Evolutionary conservation across 2,329 filamentous ascomycete genomes (phyloP), one percentile per base, ranked within the genome.

Genomic region (Talaromyces funiculosus): DNA sequence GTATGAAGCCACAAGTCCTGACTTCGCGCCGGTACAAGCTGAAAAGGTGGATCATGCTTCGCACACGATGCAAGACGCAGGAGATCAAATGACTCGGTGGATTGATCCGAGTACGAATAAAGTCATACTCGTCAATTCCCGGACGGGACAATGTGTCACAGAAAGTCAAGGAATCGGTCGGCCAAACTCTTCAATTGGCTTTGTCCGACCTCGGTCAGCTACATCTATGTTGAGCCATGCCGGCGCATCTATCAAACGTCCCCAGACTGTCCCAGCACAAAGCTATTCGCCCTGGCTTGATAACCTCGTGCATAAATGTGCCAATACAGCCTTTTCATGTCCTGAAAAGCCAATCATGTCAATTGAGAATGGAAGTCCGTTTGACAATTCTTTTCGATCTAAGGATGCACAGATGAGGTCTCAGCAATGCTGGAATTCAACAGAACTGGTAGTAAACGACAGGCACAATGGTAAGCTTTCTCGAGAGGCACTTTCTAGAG

Each of bases 321-420:
- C 88, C 8, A 96, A 92, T 62, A 90, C 90, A 0, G 78, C 90
- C 0, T 96, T 95, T 70, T 75, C 81, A n/a, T 72, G 72, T 1
- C 71, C 77, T 14, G 77, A 82, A 64, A 70, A 72, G 43, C 68
- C 68, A 14, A 78, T 84, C 58, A 73, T 67, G 47, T 73, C 73
- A 55, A 62, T 75, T n/a, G 67, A 66, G 4, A 43, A 70, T n/a
- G 69, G 60, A 29, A 16, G 2, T 31, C 43, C 20, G 31, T 58
- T 51, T 58, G 56, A 18, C 20, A 16, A 40, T n/a, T 22, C n/a
- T 26, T 38, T 31, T 20, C 18, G 31, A 29, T 35, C 31, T n/a
- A 38, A 38, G 20, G 16, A 49, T 37, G 10, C 22, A 40, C 56
- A 51, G 33, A 40, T 8, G 10, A 31, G 7, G 26, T 22, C 10